These are phyloP conservation scores for Prunus kanzakura DNA, from an alignment of 306 rosid species.

Conservation along the genomic window DNA sequence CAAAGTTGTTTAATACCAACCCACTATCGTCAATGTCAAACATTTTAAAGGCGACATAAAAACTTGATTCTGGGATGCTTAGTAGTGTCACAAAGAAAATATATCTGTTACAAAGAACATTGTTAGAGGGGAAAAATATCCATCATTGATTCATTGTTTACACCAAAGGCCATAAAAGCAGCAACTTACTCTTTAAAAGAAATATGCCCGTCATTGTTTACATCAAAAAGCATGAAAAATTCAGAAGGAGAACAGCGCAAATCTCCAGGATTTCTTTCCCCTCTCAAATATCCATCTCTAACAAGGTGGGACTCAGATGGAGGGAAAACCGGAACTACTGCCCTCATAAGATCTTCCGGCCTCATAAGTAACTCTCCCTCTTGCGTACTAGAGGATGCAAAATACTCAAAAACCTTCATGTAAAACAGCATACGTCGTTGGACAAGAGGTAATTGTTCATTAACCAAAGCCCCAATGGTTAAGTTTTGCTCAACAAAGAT, in stretches of 20 bases:
- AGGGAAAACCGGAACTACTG: slow-evolving; percentile 93
- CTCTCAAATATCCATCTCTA: slow-evolving; percentile 80
- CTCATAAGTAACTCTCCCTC: slow-evolving; percentile 76
- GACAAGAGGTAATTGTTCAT: slow-evolving; percentile 10
- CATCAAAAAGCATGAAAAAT: slow-evolving; percentile 86
- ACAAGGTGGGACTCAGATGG: slow-evolving; percentile 93
- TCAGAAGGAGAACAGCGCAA: slow-evolving; percentile 65
- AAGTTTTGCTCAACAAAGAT: neutral
- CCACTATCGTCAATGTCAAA: slow-evolving; percentile 71
- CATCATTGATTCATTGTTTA: neutral
- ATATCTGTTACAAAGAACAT: slow-evolving; percentile 53
- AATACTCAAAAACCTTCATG: slow-evolving; percentile 84
- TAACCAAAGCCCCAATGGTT: neutral
- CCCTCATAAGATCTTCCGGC: slow-evolving; percentile 90
- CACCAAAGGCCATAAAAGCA: neutral
- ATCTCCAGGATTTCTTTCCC: slow-evolving; percentile 87
- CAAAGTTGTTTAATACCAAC: slow-evolving; percentile 43
- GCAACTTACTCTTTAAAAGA: slow-evolving; percentile 85
- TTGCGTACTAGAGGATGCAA: slow-evolving; percentile 61
- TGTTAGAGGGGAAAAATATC: neutral
- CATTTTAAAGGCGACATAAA: slow-evolving; percentile 72
- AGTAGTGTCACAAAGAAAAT: slow-evolving; percentile 83
- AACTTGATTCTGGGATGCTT: slow-evolving; percentile 88
- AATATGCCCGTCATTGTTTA: slow-evolving; percentile 63
- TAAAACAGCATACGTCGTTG: slow-evolving; percentile 22